A percentile compares a stretch with the other conserved stretches of the same genome.
These are phyloP conservation scores for Yamadazyma trypodendri DNA, from an alignment of 1,139 yeast species.

Conservation along the genomic window DNA sequence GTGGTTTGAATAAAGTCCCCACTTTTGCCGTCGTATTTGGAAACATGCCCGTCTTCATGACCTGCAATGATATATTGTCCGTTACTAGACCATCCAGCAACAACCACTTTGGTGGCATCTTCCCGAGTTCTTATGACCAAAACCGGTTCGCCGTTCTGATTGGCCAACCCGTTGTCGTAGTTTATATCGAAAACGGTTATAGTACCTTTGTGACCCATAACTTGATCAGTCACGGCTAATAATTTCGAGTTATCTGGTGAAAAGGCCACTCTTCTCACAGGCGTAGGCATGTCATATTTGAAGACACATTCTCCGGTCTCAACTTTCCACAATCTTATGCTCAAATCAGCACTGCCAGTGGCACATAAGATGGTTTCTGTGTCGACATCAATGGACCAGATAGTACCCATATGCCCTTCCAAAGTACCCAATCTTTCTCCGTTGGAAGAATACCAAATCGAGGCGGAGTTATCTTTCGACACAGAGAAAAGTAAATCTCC, in stretches of 20 bases:
- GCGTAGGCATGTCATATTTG: slow-evolving; percentile 77
- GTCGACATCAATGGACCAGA: slow-evolving; percentile 93
- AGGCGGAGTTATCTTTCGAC: slow-evolving; percentile 85
- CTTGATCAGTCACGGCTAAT: slow-evolving; percentile 84
- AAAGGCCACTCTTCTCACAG: slow-evolving; percentile 88
- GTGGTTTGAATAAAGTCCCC: slow-evolving; percentile 65
- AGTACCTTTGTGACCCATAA: slow-evolving; percentile 87
- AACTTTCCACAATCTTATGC: slow-evolving; percentile 82
- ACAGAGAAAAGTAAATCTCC: slow-evolving; percentile 93
- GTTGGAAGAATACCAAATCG: slow-evolving; percentile 91
- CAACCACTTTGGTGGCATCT: slow-evolving; percentile 66
- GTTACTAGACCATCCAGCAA: slow-evolving; percentile 85
- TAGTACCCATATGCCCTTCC: slow-evolving; percentile 84
- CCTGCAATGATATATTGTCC: slow-evolving; percentile 79
- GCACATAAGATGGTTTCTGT: slow-evolving; percentile 63
- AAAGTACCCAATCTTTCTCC: slow-evolving; percentile 97
- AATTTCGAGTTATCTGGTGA: slow-evolving; percentile 69
- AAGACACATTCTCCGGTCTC: slow-evolving; percentile 73
- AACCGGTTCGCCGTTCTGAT: slow-evolving; percentile 50
- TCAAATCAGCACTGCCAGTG: slow-evolving; percentile 91
- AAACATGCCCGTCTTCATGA: slow-evolving; percentile 80
- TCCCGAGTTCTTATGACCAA: slow-evolving; percentile 64
- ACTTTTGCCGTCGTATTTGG: slow-evolving; percentile 74
- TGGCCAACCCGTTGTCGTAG: slow-evolving; percentile 35
- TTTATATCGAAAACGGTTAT: slow-evolving; percentile 66